phyloP scores from a whole-genome alignment of 305 asterid species.

The Fraxinus ornus region DNA sequence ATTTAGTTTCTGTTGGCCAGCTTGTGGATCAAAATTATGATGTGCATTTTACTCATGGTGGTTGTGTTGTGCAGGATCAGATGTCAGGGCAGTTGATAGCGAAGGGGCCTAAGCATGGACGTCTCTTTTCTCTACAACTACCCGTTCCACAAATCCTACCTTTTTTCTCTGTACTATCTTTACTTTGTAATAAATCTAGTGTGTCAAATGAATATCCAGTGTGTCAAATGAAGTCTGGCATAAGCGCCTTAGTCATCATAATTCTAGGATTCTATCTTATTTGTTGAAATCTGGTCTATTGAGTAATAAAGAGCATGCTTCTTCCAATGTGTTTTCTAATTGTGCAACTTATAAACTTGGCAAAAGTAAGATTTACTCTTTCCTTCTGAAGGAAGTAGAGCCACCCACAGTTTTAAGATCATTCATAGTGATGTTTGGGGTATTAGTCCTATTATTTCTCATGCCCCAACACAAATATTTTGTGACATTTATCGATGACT shows the following conservation, averaged over 20 bases:
- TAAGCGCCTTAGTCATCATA: constrained; percentile 9
- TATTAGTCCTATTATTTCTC: not conserved
- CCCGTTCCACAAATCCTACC: not conserved
- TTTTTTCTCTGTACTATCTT: not conserved
- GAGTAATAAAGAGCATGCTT: not conserved
- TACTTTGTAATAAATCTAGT: not conserved
- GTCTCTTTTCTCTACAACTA: not conserved
- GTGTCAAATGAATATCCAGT: not conserved
- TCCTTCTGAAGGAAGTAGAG: not conserved
- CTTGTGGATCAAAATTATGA: not conserved
- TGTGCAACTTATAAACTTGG: constrained; percentile 1
- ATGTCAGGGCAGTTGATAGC: not conserved
- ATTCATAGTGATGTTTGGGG: not conserved
- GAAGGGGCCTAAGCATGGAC: constrained; percentile 6
- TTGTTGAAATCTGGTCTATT: not conserved
- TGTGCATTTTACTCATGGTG: not conserved
- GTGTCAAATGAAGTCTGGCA: constrained; percentile 1
- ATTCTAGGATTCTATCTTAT: not conserved
- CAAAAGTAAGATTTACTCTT: not conserved
- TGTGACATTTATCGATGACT: not conserved
- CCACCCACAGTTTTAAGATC: not conserved
- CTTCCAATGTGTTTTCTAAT: not conserved
- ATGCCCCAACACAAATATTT: not conserved
- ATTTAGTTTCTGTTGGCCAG: not conserved
- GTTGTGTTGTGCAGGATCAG: constrained; percentile 9